Base-by-base conservation (phyloP, 2,329 filamentous ascomycete genomes). In the Microsporum audouinii region DNA sequence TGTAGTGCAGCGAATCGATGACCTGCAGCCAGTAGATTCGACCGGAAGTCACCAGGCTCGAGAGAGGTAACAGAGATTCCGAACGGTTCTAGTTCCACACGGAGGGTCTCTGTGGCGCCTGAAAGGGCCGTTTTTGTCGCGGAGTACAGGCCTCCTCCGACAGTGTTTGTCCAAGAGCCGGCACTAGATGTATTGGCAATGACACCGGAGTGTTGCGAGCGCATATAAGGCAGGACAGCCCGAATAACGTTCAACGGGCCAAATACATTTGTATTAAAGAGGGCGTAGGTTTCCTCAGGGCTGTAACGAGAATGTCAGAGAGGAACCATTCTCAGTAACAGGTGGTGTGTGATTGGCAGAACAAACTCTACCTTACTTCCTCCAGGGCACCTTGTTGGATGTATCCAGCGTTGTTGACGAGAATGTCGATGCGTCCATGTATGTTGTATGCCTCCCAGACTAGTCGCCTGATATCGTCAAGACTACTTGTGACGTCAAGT, bases 231-330 rank as follows among this genome's bases (percentile, higher is more conserved):
- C 5, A 75, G 66, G 3, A 74, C 61, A 0, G 73, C 72, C 29
- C 72, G 69, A 29, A 70, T 71, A 5, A 75, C 65, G 55, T 73
- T 72, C 27, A 76, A 63, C 2, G 71, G 68, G 0, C 73, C 75
- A 56, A 76, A 73, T 4, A 71, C 66, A 59, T 77, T 77, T 17
- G 70, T 71, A 34, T 71, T 69, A 65, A 76, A 75, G 41, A 72
- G 66, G 27, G 61, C 63, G 5, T 66, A 51, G 17, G 65, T 66
- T 4, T 71, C 66, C 45, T 67, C 65, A 2, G 63, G 45, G 8
- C 63, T 65, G 34, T 58, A 23, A 2, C 23, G 45, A 57, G 27
- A 12, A 47, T 62, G 51, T 63, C 59, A 60, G 56, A 23, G 12
- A 8, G 41, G 14, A 23, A 23, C 10, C 53, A 36, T 55, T 43